A percentile compares a stretch with the other conserved stretches of the same genome.
phyloP scores from a whole-genome alignment of 805 yeast species.

The Komagataella kurtzmanii region DNA sequence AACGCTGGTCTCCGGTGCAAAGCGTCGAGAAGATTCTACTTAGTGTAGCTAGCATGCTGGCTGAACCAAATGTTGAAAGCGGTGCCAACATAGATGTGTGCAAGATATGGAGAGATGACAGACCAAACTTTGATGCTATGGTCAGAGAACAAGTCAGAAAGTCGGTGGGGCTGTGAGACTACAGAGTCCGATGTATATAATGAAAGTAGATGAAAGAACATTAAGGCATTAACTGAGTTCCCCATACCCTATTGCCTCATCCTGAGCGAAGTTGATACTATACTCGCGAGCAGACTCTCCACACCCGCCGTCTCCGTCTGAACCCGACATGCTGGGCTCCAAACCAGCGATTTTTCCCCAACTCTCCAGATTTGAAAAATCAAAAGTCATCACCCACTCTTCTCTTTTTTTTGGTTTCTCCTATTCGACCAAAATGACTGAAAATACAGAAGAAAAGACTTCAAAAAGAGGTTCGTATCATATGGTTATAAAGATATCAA shows the following conservation, averaged over 20 bases:
- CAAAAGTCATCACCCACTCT: neutral
- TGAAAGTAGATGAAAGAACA: neutral
- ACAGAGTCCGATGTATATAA: neutral
- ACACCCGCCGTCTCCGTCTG: neutral
- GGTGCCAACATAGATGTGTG: constrained; percentile 81
- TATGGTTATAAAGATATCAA: neutral
- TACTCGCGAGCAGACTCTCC: neutral
- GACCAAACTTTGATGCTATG: constrained; percentile 48
- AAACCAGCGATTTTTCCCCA: neutral
- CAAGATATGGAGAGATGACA: constrained; percentile 83
- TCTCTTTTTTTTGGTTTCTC: neutral
- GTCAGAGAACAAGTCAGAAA: constrained; percentile 58
- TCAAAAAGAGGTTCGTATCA: neutral
- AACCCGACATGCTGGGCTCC: neutral
- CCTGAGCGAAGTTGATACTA: neutral
- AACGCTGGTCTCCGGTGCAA: constrained; percentile 97
- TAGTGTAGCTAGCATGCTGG: constrained; percentile 90
- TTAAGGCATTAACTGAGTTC: no score
- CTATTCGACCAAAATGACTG: neutral
- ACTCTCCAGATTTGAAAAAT: neutral
- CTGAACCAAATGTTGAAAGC: constrained; percentile 92
- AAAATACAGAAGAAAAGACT: neutral
- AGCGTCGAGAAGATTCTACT: constrained; percentile 92
- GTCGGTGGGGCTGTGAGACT: constrained; percentile 43
- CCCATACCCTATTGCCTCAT: neutral